phyloP scores from a whole-genome alignment of 306 rosid species.

The Parietaria judaica region DNA sequence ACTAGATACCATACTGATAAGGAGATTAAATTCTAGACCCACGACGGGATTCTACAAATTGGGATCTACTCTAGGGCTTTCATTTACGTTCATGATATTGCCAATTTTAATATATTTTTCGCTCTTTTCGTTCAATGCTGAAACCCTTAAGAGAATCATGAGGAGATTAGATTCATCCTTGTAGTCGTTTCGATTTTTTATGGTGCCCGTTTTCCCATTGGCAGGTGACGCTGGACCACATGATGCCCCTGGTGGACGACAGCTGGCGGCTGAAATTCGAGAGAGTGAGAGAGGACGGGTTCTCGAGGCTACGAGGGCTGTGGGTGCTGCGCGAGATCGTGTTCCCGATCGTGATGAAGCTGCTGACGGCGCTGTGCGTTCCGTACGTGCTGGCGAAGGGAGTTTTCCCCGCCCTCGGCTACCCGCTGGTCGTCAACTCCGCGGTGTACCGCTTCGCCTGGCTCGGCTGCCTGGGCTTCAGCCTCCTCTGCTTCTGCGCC shows the following conservation, averaged over 20 bases:
- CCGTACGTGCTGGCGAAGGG: slow-evolving; percentile 93
- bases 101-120: no score
- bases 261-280: slow-evolving; percentile 92
- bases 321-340: slow-evolving; percentile 98
- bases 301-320: slow-evolving; percentile 90
- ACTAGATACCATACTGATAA: no score
- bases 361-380: slow-evolving; percentile 85
- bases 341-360: slow-evolving; percentile 85
- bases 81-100: no score
- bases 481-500: slow-evolving; percentile 81
- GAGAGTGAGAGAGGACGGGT: slow-evolving; percentile 96
- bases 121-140: no score
- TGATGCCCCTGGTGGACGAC: slow-evolving; percentile 94
- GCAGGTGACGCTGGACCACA: slow-evolving; percentile 97
- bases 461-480: slow-evolving; percentile 85
- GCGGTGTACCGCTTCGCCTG: slow-evolving; percentile 98
- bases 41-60: no score
- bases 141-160: no score
- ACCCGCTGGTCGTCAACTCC: slow-evolving; percentile 87
- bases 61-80: no score
- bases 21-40: no score
- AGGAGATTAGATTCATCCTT: no score
- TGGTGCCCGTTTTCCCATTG: slow-evolving; percentile 18
- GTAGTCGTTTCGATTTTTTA: background rate
- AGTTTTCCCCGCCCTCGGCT: slow-evolving; percentile 83